A percentile compares a stretch with the other conserved stretches of the same genome.
Conservation (phyloP, 495 filamentous ascomycete species). For the Penicillium simplicissimum region DNA sequence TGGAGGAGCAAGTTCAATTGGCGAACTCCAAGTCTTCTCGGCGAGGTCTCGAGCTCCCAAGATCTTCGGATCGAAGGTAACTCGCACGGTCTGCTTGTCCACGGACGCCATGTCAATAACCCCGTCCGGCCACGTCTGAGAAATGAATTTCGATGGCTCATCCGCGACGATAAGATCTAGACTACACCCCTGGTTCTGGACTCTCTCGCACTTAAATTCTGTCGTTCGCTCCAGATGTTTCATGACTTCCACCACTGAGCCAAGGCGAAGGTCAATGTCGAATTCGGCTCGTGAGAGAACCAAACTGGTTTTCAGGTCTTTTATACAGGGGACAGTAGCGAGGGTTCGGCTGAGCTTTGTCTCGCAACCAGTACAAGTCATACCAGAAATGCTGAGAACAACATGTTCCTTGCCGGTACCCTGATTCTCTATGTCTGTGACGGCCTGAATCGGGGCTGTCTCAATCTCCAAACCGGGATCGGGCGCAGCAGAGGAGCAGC, state of each 20-base stretch:
- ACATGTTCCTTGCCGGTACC: conserved; percentile 28
- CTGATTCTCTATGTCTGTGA: conserved; percentile 15
- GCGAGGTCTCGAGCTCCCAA: too few relatives aligned
- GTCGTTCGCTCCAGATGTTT: conserved; percentile 55
- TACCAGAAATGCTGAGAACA: conserved; percentile 57
- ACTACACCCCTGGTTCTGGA: conserved; percentile 45
- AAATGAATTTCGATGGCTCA: conserved; percentile 27
- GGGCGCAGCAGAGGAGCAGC: conserved; percentile 9
- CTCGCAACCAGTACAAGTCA: conserved; percentile 70
- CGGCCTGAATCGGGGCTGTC: background rate
- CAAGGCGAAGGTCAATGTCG: conserved; percentile 45
- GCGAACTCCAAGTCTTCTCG: too few relatives aligned
- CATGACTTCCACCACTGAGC: conserved; percentile 45
- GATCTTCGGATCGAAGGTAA: too few relatives aligned
- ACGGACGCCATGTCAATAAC: too few relatives aligned
- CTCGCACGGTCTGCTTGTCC: too few relatives aligned
- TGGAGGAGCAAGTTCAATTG: too few relatives aligned
- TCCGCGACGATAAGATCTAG: conserved; percentile 50
- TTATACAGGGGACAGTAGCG: conserved; percentile 38
- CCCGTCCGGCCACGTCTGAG: conserved; percentile 40
- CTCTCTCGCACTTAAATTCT: conserved; percentile 57
- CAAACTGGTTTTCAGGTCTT: conserved; percentile 60
- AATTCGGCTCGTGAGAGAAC: conserved; percentile 64
- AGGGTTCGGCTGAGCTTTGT: conserved; percentile 56
- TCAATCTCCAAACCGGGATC: conserved; percentile 1